Conservation (phyloP, 129 eudicot genomes). For the Pulicaria dysenterica region DNA sequence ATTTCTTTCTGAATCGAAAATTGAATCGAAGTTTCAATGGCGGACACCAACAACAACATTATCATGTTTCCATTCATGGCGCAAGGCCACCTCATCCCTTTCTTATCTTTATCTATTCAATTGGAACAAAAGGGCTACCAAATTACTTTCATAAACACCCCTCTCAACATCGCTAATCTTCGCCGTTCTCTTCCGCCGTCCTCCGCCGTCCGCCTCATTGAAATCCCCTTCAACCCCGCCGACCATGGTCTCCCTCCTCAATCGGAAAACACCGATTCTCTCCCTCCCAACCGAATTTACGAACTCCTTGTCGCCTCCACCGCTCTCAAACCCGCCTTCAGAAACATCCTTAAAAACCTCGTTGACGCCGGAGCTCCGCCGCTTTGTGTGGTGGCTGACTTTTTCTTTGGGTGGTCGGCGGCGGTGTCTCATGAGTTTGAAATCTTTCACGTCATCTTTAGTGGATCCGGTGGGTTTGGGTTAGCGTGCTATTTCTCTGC, state of each 20-base stretch:
- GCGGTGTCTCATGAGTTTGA: constrained; percentile 55
- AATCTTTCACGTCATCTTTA: constrained; percentile 47
- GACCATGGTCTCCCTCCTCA: constrained; percentile 65
- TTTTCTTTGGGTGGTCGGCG: constrained; percentile 66
- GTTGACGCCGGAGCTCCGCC: constrained; percentile 33
- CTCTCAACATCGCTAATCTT: constrained; percentile 67
- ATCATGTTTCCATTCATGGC: constrained; percentile 82
- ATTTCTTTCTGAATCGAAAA: neutral
- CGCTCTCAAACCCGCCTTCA: constrained; percentile 37
- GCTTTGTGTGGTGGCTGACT: constrained; percentile 55
- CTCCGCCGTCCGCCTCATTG: constrained; percentile 52
- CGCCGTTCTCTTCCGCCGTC: constrained; percentile 39
- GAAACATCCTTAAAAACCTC: constrained; percentile 30
- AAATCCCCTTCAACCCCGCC: constrained; percentile 67
- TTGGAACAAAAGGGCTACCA: constrained; percentile 48
- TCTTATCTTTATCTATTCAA: constrained; percentile 54
- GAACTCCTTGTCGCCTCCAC: constrained; percentile 47
- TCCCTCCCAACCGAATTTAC: constrained; percentile 40
- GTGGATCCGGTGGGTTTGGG: constrained; percentile 61
- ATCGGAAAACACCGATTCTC: constrained; percentile 56
- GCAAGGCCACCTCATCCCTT: constrained; percentile 77
- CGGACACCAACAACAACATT: constrained; percentile 36
- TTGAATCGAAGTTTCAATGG: constrained; percentile 15
- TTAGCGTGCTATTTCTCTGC: constrained; percentile 60
- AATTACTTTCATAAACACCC: constrained; percentile 66